Evolutionary conservation across 352 stramenopile species (phyloP).

Genomic region (Phytopythium sindhum): DNA sequence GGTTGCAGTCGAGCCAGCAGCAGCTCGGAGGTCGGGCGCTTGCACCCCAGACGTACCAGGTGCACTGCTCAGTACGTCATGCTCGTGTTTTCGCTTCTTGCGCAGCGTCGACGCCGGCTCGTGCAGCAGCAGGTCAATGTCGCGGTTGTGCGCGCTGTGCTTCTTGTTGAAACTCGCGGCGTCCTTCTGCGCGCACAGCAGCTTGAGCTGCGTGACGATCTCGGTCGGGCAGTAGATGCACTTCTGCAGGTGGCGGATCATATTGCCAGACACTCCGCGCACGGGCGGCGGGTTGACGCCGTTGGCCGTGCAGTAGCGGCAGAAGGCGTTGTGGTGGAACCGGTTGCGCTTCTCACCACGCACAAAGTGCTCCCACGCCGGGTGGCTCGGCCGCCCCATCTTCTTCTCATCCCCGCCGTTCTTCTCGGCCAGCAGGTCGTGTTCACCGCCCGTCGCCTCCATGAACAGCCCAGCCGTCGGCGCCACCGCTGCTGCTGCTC

Average conservation of each 20-base stretch:
- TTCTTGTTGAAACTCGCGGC: constrained; percentile 69
- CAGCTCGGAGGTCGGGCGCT: not conserved
- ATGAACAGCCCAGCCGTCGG: not conserved
- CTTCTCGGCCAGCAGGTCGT: constrained; percentile 17
- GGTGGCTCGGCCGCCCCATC: constrained; percentile 65
- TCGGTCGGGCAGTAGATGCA: constrained; percentile 71
- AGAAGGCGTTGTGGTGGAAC: constrained; percentile 82
- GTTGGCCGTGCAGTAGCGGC: constrained; percentile 60
- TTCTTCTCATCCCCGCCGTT: constrained; percentile 56
- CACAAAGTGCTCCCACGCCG: constrained; percentile 74
- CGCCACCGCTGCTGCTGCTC: not conserved
- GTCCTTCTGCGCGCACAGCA: constrained; percentile 68
- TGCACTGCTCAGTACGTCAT: not conserved
- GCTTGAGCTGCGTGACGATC: constrained; percentile 60
- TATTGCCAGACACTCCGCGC: constrained; percentile 74
- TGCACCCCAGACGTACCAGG: not conserved
- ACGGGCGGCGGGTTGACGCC: constrained; percentile 42
- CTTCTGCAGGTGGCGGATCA: constrained; percentile 82
- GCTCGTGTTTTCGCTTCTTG: constrained; percentile 21
- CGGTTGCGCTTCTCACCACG: constrained; percentile 78
- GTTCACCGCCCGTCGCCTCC: not conserved
- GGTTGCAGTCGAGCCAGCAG: not conserved
- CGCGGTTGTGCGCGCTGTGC: constrained; percentile 38
- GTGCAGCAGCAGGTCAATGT: constrained; percentile 36
- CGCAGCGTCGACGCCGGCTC: constrained; percentile 18